Percentiles rank a stretch among this genome's conserved stretches.
Evolutionary conservation across 1,139 yeast species (phyloP).

Genomic region (Tardiomyces digboiensis): DNA sequence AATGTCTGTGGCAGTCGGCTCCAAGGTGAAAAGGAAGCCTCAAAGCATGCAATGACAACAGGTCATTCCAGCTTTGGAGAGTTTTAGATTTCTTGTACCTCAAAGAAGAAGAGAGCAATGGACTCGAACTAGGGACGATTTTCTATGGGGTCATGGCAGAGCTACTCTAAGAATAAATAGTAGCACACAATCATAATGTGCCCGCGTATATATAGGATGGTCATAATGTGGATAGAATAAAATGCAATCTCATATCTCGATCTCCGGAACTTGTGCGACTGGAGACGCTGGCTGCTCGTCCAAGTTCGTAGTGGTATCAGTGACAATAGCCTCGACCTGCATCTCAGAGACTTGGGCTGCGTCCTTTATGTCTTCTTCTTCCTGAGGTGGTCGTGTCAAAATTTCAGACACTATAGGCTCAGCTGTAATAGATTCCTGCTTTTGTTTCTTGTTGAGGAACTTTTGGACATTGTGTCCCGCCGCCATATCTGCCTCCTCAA

Average conservation of each 20-base stretch:
- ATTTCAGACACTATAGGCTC: neutral
- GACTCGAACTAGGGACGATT: no score
- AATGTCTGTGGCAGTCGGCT: constrained; percentile 43
- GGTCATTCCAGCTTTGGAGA: constrained; percentile 65
- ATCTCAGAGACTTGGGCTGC: neutral
- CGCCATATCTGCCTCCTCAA: constrained; percentile 86
- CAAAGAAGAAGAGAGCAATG: no score
- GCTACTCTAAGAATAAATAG: no score
- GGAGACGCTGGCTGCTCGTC: neutral
- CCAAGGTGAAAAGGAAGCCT: constrained; percentile 59
- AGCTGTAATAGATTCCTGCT: constrained; percentile 7
- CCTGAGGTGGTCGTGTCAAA: constrained; percentile 5
- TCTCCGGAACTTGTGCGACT: neutral
- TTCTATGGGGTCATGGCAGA: no score
- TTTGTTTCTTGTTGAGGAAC: constrained; percentile 37
- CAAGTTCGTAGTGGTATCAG: neutral
- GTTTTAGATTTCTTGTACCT: constrained; percentile 25
- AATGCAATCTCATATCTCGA: neutral
- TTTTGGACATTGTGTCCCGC: constrained; percentile 65
- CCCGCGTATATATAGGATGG: no score
- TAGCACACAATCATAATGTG: no score
- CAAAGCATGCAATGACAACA: constrained; percentile 53
- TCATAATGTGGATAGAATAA: no score
- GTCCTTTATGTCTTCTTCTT: constrained; percentile 11
- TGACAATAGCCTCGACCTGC: neutral